Base-by-base conservation (phyloP, 768 basidiomycete species). In the Tricholoma terreum region DNA sequence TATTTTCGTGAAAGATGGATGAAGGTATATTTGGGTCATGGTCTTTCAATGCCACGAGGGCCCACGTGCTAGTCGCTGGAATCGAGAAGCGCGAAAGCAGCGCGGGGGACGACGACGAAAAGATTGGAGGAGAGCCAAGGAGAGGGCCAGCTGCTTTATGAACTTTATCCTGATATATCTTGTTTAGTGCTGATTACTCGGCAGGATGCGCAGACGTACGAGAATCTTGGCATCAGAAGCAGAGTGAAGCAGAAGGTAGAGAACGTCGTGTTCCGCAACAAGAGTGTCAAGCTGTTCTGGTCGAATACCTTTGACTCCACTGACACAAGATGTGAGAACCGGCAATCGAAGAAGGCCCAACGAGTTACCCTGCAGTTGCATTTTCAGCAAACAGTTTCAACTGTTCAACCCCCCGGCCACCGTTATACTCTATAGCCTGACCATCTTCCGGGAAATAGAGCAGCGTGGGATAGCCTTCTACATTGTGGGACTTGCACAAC, bases 381-480 rank as follows among this genome's bases (percentile, higher is more conserved):
- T 87, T 91, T 62, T 86, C 82, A 0, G 87, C 84, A 69, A 94
- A 99, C 0, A 77, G 73, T 60, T 82, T 78, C 63, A 99, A 74
- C 42, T 85, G 82, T 3, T 87, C 84, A 1, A 96, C 69, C 52
- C 83, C 86, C 42, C 96, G 72, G 1, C 84, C 82, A 22, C 90
- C 88, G 1, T 73, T 80, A 64, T 96, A 96, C 58, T 96, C 94
- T 1, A 84, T 83, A 67, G 77, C 82, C 2, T 75, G 72, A 2
- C 79, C 85, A 7, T 82, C 79, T 3, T 69, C 68, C 11, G 80
- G 79, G 24, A 83, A 90, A 77, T 89, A 89, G 42, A 84, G 72
- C 40, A 98, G 74, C 50, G 88, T 91, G 0, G 96, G 96, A 71
- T 91, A 99, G 1, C 92, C 94, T 27, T 79, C 68, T 15, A 99